These are phyloP conservation scores for Mycosarcoma mackinlayi DNA, from an alignment of 1,284 basidiomycete genomes.

Conservation along the genomic window DNA sequence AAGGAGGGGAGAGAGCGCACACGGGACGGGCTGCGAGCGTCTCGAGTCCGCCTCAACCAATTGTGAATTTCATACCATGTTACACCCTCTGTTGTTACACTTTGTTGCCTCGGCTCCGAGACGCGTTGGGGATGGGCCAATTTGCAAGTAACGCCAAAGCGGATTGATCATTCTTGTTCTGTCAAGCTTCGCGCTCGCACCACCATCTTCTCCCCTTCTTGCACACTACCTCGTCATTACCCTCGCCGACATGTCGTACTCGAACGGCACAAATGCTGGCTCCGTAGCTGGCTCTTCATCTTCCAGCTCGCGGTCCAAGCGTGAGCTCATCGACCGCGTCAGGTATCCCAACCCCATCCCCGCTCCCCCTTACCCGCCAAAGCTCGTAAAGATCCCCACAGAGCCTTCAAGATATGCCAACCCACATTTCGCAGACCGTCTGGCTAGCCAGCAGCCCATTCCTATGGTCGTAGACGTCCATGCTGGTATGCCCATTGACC, in stretches of 20 bases:
- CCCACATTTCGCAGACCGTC: slow-evolving; percentile 59
- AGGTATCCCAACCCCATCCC: slow-evolving; percentile 68
- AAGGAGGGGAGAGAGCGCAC: too few relatives aligned
- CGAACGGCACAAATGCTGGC: slow-evolving; percentile 23
- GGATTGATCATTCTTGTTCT: slow-evolving; percentile 11
- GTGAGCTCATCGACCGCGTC: slow-evolving; percentile 66
- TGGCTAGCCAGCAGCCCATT: slow-evolving; percentile 58
- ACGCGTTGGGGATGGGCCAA: slow-evolving; percentile 9
- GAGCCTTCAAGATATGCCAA: slow-evolving; percentile 59
- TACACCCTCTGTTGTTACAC: slow-evolving; percentile 4
- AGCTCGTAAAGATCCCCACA: slow-evolving; percentile 58
- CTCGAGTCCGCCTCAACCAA: slow-evolving; percentile 6
- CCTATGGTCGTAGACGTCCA: slow-evolving; percentile 64
- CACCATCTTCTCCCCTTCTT: neutral
- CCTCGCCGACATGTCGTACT: slow-evolving; percentile 34
- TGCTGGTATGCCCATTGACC: slow-evolving; percentile 65
- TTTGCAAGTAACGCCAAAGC: neutral
- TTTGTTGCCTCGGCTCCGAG: slow-evolving; percentile 23
- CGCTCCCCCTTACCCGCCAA: slow-evolving; percentile 65
- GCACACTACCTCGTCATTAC: neutral
- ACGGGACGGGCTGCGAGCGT: too few relatives aligned
- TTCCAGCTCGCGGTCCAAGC: slow-evolving; percentile 41
- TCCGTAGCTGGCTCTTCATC: slow-evolving; percentile 15
- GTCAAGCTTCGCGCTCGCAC: too few relatives aligned
- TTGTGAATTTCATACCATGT: slow-evolving; percentile 1